Evolutionary conservation across 345 rosid genomes (phyloP), one percentile per base, ranked within the genome.

Genomic region (Fremontodendron californicum): DNA sequence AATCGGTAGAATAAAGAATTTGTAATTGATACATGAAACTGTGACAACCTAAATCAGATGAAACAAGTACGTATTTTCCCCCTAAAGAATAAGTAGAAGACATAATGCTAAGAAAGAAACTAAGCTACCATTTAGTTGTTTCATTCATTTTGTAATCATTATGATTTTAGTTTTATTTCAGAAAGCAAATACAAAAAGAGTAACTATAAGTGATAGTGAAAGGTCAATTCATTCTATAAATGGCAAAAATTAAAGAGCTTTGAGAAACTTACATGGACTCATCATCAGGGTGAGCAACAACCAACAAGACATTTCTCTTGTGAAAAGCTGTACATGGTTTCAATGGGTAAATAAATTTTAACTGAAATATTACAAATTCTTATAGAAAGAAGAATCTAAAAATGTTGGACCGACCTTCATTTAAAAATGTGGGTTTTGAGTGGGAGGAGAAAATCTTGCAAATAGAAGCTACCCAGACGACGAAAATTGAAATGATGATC

Each of bases 211-310:
- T n/a, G n/a, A n/a, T n/a, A n/a, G n/a, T n/a, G 69, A 68, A 8
- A 43, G 10, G 37, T 35, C 37, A 70, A 29, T 27, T 70, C 73
- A 27, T 4, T 68, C 12, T 3, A 4, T 31, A 9, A 16, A 16
- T 52, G 25, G 71, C n/a, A n/a, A 4, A 46, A 8, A n/a, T n/a
- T n/a, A n/a, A n/a, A n/a, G n/a, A n/a, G n/a, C n/a, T 0, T 48
- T 31, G 18, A 49, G 54, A 77, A 72, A 45, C 89, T 89, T 87
- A 93, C 99, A 93, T 93, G 80, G 97, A 91, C 75, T 95, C 98
- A 70, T 95, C 99, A 80, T 95, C 99, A 43, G 99, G 99, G 87
- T 93, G 99, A 19, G 99, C 96, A 60, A 90, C 77, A 62, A 93
- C 90, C 45, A 95, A 87, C 84, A 93, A 42, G 0, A 86, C 97